Evolutionary conservation across 148 eudicot species (phyloP), one percentile per base, ranked within the genome.

Genomic region (Chenopodium formosanum): DNA sequence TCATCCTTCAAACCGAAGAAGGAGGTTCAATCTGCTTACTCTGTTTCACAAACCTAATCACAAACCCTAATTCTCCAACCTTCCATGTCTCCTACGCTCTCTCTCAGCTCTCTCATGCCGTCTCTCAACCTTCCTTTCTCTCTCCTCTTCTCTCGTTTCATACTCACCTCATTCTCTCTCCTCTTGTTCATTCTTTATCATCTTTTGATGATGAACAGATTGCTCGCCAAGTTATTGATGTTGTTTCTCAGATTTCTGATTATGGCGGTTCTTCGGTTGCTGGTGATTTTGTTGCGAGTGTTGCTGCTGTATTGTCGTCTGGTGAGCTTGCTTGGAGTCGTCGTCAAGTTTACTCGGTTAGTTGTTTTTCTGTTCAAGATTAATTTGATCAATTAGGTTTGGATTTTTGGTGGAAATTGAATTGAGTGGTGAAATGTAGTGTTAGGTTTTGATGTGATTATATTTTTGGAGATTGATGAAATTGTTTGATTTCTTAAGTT

Each of bases 61-160:
- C 94, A 22, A 88, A 80, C 87, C 91, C 97, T 34, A 78, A 56
- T 23, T 94, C 99, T 29, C 94, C 92, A 2, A 86, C 97, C 12
- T 77, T 96, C 50, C 99, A 92, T 80, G 94, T 94, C 79, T 94
- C 97, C 65, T 92, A 96, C 90, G 99, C 98, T 4, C 91, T 96
- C 60, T 92, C 98, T 12, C 98, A 96, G 90, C 91, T 96, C 83
- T 86, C 92, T 4, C 83, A 64, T 10, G 97, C 95, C 56, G 53
- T 91, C 3, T 86, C 94, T 50, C 97, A 92, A 58, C 91, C 97
- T 0, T 79, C 63, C 0, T 95, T 95, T 73, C 90, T 88, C 56
- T 86, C 80, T 22, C 27, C 78, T 73, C 89, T 93, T 29, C 82
- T 95, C 82, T 78, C 89, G 2, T 89, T 80, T 80, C 95, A 96